A percentile compares a stretch with the other conserved stretches of the same genome.
Conservation (phyloP, 2,329 filamentous ascomycete genomes). For the Alternaria gaisen region DNA sequence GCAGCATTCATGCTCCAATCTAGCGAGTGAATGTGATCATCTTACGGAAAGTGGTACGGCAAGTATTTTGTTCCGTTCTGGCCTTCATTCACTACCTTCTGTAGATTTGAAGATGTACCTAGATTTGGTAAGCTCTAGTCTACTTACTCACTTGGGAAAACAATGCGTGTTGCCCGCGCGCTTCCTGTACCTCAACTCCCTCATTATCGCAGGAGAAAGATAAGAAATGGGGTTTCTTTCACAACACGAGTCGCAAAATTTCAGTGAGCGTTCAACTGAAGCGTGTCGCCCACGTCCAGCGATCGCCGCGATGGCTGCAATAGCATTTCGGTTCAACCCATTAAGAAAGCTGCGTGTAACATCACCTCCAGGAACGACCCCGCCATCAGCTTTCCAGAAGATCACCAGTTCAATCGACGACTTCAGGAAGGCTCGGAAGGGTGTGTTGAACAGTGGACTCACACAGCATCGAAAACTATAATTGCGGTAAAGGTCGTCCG, state of each 20-base stretch:
- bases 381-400: neutral
- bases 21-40: neutral
- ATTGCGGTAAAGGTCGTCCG: constrained; percentile 26
- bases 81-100: neutral
- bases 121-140: neutral
- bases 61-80: neutral
- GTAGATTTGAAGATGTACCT: neutral
- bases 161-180: neutral
- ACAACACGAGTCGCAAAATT: neutral
- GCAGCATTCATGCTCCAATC: neutral
- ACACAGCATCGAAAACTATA: constrained; percentile 5
- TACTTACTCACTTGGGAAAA: neutral
- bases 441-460: constrained; percentile 19
- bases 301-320: neutral
- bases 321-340: neutral
- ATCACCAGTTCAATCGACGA: neutral
- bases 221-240: neutral
- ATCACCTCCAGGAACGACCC: neutral
- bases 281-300: neutral
- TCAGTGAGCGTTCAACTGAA: neutral
- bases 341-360: neutral
- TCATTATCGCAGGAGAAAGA: neutral
- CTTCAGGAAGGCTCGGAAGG: constrained; percentile 21
- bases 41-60: neutral
- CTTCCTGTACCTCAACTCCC: neutral